These are phyloP conservation scores for Aureococcus anophagefferens DNA, from an alignment of 108 stramenopile species.

Conservation along the genomic window DNA sequence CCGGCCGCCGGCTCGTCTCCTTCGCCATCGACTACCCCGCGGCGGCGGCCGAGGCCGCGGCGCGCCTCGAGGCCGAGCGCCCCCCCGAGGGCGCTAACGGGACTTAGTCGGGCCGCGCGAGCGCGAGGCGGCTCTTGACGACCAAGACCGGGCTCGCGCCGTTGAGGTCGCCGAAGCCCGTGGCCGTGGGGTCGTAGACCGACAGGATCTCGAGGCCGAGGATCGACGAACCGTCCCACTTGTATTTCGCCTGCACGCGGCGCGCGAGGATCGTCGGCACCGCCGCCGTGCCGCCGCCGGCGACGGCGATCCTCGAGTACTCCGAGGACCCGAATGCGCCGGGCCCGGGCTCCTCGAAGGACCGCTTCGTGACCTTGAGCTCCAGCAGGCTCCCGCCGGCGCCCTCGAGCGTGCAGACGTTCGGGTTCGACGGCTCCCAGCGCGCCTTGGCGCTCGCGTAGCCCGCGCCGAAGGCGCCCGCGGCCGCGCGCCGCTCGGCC, in stretches of 20 bases:
- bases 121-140: neutral
- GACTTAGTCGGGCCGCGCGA: too few species aligned
- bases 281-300: neutral
- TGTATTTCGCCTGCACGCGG: neutral
- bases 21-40: too few species aligned
- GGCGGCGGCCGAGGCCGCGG: too few species aligned
- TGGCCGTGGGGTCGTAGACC: neutral
- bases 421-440: neutral
- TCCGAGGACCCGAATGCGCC: neutral
- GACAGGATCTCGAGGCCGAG: neutral
- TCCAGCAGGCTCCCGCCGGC: neutral
- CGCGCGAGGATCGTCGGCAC: neutral
- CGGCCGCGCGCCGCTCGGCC: neutral
- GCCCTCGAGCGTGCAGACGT: neutral
- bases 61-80: too few species aligned
- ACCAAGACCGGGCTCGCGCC: neutral
- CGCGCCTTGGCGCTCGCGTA: neutral
- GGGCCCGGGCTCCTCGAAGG: neutral
- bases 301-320: neutral
- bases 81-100: too few species aligned
- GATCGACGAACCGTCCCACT: neutral
- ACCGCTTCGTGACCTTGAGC: neutral
- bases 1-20: too few species aligned
- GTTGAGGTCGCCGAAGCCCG: neutral
- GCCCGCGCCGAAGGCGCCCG: neutral